Base-by-base conservation (phyloP, 1,284 basidiomycete genomes). In the Tilletia caries region DNA sequence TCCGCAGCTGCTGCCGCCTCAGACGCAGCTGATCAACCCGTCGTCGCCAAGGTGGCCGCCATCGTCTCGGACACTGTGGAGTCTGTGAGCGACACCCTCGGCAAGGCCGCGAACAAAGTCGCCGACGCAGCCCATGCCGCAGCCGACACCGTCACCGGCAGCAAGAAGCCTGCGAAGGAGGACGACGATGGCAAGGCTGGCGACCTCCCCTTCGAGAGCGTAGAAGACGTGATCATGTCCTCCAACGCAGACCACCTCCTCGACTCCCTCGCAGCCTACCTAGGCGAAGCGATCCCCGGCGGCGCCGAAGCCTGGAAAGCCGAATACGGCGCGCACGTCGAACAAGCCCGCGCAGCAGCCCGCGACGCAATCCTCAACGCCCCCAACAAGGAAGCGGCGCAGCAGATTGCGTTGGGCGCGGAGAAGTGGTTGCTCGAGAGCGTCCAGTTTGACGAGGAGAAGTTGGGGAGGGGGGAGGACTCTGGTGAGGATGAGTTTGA, bases 401-500 rank as follows among this genome's bases (percentile, higher is more conserved):
- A 41, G n/a, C 70, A 37, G 48, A 75, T 78, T 68, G 81, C 80
- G 4, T 58, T 75, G 23, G 65, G 78, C 54, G 74, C 71, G 70
- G 78, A 80, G 70, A 71, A 73, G 37, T 79, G 76, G 76, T 54
- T 80, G 1, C 71, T 78, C 0, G 67, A 73, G 13, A 69, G 77
- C 27, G 70, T 80, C 37, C 67, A 73, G 34, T 68, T 70, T 1
- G 78, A 80, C 68, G 37, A 75, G n/a, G 73, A 75, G 25, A 52
- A 73, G 65, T 77, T 80, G 78, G 73, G 70, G 43, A 54, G 70
- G 18, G 73, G 69, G 4, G 70, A 70, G 1, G 72, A 72, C 37
- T 71, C 71, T 3, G 71, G 68, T 48, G 29, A 73, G 20, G 74
- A 74, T 50, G 46, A 67, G 10, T 32, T 67, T 1, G 48, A 75